phyloP scores from a whole-genome alignment of 768 basidiomycete species.

The Serendipita sp. region DNA sequence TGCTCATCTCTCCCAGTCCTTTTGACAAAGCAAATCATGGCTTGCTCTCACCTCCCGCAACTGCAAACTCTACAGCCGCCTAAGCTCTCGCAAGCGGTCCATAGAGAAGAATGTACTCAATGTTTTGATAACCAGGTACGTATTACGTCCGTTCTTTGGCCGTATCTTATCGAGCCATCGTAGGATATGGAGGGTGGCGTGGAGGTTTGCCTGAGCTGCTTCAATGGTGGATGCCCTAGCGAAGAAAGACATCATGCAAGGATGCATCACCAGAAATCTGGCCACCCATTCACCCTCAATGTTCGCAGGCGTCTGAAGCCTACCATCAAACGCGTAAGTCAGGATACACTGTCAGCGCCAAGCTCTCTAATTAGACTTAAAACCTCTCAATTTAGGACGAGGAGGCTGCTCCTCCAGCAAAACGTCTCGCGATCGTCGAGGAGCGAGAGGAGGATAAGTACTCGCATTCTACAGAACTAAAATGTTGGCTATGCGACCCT shows the following conservation, averaged over 20 bases:
- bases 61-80: constrained; percentile 39
- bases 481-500: constrained; percentile 62
- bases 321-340: constrained; percentile 45
- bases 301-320: constrained; percentile 59
- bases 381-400: constrained; percentile 30
- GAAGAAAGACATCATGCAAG: constrained; percentile 51
- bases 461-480: constrained; percentile 44
- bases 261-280: constrained; percentile 53
- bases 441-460: constrained; percentile 85
- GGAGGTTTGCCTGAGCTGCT: constrained; percentile 83
- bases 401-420: constrained; percentile 58
- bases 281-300: constrained; percentile 66
- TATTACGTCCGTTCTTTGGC: constrained; percentile 6
- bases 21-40: not conserved
- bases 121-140: constrained; percentile 87
- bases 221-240: constrained; percentile 79
- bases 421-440: constrained; percentile 79
- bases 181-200: constrained; percentile 63
- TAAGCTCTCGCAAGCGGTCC: constrained; percentile 51
- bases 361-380: not conserved
- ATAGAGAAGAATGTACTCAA: constrained; percentile 90
- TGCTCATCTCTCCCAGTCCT: not conserved
- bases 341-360: not conserved
- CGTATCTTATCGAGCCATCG: not conserved
- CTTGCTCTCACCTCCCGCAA: constrained; percentile 38